These are phyloP conservation scores for Malassezia dermatis DNA, from an alignment of 1,284 basidiomycete genomes.

Conservation along the genomic window DNA sequence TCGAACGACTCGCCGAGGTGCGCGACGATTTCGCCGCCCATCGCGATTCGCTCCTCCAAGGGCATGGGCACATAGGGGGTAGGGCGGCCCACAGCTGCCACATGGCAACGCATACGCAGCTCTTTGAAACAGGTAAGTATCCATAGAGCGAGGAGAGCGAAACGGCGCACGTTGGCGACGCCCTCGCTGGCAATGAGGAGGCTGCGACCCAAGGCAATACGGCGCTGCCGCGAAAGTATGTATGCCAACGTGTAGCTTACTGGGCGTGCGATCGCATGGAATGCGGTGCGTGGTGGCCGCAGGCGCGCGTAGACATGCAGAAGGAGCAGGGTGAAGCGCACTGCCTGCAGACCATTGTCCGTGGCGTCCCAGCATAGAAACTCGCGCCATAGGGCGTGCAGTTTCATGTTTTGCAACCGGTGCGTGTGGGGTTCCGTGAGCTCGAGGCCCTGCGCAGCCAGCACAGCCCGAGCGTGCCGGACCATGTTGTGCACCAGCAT, in stretches of 20 bases:
- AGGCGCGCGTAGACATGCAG: conserved; percentile 1
- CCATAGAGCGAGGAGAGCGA: conserved; percentile 6
- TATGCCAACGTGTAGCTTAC: not conserved
- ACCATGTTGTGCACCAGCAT: not conserved
- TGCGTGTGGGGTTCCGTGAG: not conserved
- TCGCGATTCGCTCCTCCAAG: conserved; percentile 2
- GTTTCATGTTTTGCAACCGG: not conserved
- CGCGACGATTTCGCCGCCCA: conserved; percentile 5
- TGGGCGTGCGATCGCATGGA: not conserved
- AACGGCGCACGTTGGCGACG: conserved; percentile 16
- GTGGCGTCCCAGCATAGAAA: conserved; percentile 7
- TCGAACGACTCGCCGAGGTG: conserved; percentile 28
- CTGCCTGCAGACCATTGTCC: conserved; percentile 13
- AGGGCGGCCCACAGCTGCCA: not conserved
- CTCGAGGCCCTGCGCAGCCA: not conserved
- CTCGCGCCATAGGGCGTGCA: not conserved
- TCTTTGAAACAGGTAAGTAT: not conserved
- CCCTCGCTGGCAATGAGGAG: conserved; percentile 9
- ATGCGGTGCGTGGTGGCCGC: not conserved
- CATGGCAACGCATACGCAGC: not conserved
- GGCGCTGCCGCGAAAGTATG: not conserved
- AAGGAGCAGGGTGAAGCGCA: conserved; percentile 9
- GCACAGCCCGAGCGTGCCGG: not conserved
- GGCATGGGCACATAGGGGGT: not conserved
- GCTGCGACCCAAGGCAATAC: not conserved